Evolutionary conservation across 2,329 filamentous ascomycete species (phyloP).

Genomic region (Calonectria leucothoes): DNA sequence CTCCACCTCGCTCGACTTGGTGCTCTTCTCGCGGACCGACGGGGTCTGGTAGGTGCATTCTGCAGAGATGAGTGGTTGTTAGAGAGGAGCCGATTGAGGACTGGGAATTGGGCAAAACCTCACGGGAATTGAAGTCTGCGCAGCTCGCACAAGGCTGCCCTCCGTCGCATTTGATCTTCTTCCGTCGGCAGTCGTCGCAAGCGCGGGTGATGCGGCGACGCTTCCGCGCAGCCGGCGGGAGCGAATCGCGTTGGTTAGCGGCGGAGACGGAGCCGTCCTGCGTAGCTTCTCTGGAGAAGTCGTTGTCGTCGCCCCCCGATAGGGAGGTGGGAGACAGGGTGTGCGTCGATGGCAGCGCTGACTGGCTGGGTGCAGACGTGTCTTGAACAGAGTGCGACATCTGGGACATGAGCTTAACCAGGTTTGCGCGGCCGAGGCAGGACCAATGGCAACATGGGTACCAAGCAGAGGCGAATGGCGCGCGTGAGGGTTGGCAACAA

Average conservation of each 20-base stretch:
- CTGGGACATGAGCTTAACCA: not conserved
- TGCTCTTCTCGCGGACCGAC: not conserved
- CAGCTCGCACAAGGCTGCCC: not conserved
- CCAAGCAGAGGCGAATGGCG: not conserved
- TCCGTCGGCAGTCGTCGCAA: not conserved
- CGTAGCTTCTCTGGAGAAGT: not conserved
- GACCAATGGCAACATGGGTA: not conserved
- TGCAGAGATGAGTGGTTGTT: not conserved
- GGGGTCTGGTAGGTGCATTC: not conserved
- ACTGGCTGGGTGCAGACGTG: not conserved
- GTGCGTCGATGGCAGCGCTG: not conserved
- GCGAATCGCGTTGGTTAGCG: not conserved
- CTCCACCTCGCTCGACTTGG: not conserved
- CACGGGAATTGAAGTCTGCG: not conserved
- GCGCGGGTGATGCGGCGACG: not conserved
- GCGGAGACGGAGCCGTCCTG: not conserved
- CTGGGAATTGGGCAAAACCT: not conserved
- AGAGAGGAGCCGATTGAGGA: not conserved
- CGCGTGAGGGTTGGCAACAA: not conserved
- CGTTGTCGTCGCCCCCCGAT: not conserved
- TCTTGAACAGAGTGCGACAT: not conserved
- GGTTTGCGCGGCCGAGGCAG: not conserved
- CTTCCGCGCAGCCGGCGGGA: not conserved
- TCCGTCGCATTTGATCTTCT: not conserved
- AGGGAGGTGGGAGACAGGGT: not conserved